A percentile compares a stretch with the other conserved stretches of the same genome.
These are phyloP conservation scores for Bacidia gigantensis DNA, from an alignment of 495 filamentous ascomycete species.

Conservation along the genomic window DNA sequence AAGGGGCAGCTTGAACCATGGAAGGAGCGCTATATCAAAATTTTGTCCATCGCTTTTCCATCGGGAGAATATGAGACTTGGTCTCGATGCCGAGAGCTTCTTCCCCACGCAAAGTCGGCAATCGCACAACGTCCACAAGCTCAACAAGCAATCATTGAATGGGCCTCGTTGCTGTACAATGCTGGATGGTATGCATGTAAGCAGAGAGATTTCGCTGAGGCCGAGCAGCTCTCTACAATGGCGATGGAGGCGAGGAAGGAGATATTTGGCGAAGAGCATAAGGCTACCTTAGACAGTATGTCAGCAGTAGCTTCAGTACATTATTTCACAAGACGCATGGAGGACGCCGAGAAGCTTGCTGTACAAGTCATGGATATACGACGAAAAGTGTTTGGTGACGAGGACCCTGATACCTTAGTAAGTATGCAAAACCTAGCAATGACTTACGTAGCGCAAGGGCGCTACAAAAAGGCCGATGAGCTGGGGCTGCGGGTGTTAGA, in stretches of 20 bases:
- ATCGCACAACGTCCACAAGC: slow-evolving; percentile 9
- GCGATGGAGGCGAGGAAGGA: slow-evolving; percentile 15
- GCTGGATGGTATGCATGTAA: slow-evolving; percentile 20
- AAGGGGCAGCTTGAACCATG: slow-evolving; percentile 25
- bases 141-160: slow-evolving; percentile 15
- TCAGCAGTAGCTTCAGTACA: slow-evolving; percentile 3
- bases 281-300: slow-evolving; percentile 8
- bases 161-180: slow-evolving; percentile 21
- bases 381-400: neutral
- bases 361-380: neutral
- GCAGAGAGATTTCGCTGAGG: slow-evolving; percentile 16
- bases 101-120: slow-evolving; percentile 19
- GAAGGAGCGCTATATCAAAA: neutral
- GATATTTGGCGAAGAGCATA: slow-evolving; percentile 14
- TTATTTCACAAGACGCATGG: neutral
- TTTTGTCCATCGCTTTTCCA: slow-evolving; percentile 10
- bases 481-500: slow-evolving; percentile 11
- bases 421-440: neutral
- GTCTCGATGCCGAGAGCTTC: slow-evolving; percentile 19
- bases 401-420: neutral
- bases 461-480: slow-evolving; percentile 9
- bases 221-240: slow-evolving; percentile 9
- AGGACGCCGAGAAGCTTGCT: neutral
- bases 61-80: slow-evolving; percentile 20
- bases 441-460: neutral